Evolutionary conservation across 2,329 filamentous ascomycete species (phyloP).

Genomic region (Monilinia laxa): DNA sequence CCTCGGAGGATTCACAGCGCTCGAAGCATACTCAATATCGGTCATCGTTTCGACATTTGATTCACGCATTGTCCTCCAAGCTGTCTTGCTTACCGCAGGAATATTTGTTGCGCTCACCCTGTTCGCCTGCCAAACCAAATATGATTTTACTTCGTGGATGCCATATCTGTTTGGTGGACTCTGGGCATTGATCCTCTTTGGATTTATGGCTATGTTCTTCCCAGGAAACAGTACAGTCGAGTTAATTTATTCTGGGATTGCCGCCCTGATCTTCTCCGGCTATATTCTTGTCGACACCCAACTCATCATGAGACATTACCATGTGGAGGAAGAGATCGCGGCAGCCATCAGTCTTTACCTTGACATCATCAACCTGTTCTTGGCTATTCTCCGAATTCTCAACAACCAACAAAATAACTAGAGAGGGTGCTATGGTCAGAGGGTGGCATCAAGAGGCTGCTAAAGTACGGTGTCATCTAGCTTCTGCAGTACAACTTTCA

Average conservation of each 20-base stretch:
- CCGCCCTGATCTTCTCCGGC: slow-evolving; percentile 84
- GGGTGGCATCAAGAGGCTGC: background rate
- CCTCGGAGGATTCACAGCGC: slow-evolving; percentile 81
- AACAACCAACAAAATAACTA: slow-evolving; percentile 97
- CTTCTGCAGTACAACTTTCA: background rate
- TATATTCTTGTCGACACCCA: slow-evolving; percentile 98
- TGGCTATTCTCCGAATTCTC: slow-evolving; percentile 86
- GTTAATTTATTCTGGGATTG: slow-evolving; percentile 78
- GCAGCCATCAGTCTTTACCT: slow-evolving; percentile 93
- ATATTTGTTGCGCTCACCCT: slow-evolving; percentile 77
- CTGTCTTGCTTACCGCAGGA: slow-evolving; percentile 81
- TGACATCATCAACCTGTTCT: slow-evolving; percentile 95
- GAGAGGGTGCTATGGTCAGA: slow-evolving; percentile 24
- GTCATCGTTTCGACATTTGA: slow-evolving; percentile 92
- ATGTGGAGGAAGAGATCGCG: slow-evolving; percentile 97
- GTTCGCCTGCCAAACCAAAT: slow-evolving; percentile 96
- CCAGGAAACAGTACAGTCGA: slow-evolving; percentile 79
- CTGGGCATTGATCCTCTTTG: slow-evolving; percentile 88
- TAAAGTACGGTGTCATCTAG: slow-evolving; percentile 1
- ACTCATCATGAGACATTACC: slow-evolving; percentile 90
- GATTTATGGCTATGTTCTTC: slow-evolving; percentile 90
- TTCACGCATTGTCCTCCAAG: slow-evolving; percentile 80
- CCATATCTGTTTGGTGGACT: slow-evolving; percentile 89
- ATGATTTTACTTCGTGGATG: slow-evolving; percentile 97
- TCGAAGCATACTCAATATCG: slow-evolving; percentile 91